Evolutionary conservation across 176 grass and related monocot species (phyloP).

Genomic region (Themeda triandra): DNA sequence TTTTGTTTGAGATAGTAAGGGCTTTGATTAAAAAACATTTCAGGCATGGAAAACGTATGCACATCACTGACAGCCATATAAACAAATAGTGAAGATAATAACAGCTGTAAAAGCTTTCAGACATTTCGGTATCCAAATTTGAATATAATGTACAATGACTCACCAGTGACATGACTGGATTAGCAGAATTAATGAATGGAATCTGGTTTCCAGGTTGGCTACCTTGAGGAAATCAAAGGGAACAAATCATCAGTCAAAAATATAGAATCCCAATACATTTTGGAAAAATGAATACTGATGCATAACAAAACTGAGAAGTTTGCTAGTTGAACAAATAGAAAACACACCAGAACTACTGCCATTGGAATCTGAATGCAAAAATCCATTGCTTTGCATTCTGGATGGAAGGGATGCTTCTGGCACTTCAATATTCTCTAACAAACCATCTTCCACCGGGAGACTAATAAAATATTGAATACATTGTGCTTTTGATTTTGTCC

Average conservation of each 20-base stretch:
- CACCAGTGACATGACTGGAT: conserved; percentile 96
- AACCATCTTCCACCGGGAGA: conserved; percentile 77
- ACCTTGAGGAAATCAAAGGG: conserved; percentile 35
- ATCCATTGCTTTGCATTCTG: conserved; percentile 41
- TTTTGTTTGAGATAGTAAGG: neutral
- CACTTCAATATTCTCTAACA: conserved; percentile 75
- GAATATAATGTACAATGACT: conserved; percentile 43
- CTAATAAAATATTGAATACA: conserved; percentile 91
- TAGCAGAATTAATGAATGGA: conserved; percentile 84
- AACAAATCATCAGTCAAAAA: conserved; percentile 35
- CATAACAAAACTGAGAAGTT: conserved; percentile 8
- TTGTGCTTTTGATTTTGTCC: conserved; percentile 86
- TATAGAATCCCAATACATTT: neutral
- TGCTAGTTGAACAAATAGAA: conserved; percentile 13
- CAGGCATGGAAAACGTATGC: neutral
- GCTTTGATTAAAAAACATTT: conserved; percentile 15
- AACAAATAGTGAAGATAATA: neutral
- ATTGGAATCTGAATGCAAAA: conserved; percentile 51
- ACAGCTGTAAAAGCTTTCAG: neutral
- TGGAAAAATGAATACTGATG: conserved; percentile 22
- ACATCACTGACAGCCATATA: neutral
- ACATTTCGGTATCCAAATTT: conserved; percentile 13
- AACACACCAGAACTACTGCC: conserved; percentile 60
- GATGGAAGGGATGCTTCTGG: conserved; percentile 36
- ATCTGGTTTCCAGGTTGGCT: conserved; percentile 44